Conservation (phyloP, 2,329 filamentous ascomycete species). For the Ophiosphaerella narmari region DNA sequence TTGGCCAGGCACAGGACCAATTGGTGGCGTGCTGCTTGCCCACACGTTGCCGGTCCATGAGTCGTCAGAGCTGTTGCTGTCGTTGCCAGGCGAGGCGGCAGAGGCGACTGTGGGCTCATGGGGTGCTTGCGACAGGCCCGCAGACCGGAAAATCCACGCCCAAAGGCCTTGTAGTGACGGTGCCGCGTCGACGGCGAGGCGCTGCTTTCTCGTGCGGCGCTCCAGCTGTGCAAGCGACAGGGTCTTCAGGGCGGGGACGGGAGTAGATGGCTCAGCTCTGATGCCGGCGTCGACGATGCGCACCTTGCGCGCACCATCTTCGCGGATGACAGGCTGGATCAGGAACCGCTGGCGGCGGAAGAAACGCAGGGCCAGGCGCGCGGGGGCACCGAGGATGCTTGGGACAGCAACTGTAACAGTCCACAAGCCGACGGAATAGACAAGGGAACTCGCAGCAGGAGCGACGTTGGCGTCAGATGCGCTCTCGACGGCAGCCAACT, state of each 20-base stretch:
- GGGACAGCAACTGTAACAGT: slow-evolving; percentile 13
- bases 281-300: slow-evolving; percentile 33
- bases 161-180: neutral
- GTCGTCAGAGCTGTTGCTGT: too few relatives aligned
- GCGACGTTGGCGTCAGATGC: neutral
- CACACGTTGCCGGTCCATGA: too few relatives aligned
- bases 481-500: neutral
- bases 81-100: too few relatives aligned
- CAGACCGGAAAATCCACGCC: too few relatives aligned
- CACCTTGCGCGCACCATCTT: slow-evolving; percentile 34
- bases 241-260: slow-evolving; percentile 7
- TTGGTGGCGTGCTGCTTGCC: too few relatives aligned
- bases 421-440: slow-evolving; percentile 20
- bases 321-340: slow-evolving; percentile 22
- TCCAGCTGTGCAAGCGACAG: neutral
- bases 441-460: slow-evolving; percentile 8
- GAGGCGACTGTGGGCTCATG: too few relatives aligned
- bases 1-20: too few relatives aligned
- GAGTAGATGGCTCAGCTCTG: slow-evolving; percentile 15
- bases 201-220: too few relatives aligned
- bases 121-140: too few relatives aligned
- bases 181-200: neutral
- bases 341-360: slow-evolving; percentile 22
- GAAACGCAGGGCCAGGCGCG: slow-evolving; percentile 14
- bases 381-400: slow-evolving; percentile 16